Evolutionary conservation across 768 basidiomycete species (phyloP), one percentile per base, ranked within the genome.

Genomic region (Hortiboletus campestris): DNA sequence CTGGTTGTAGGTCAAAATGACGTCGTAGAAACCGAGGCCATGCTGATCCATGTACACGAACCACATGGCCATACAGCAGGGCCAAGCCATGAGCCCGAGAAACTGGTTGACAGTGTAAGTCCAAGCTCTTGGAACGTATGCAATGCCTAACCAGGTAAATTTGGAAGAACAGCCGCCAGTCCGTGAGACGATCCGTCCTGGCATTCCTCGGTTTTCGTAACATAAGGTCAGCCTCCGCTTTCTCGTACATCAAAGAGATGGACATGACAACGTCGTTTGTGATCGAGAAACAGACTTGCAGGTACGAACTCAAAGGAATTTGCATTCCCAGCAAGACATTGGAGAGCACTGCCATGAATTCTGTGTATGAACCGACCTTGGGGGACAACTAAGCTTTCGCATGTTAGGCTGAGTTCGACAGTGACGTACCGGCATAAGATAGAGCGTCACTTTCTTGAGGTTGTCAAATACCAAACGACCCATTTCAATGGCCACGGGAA

Each of bases 271-370:
- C 77, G 48, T 83, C 81, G 46, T 80, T 81, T 9, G 72, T 73
- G 42, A 81, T 79, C 55, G 78, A 83, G 67, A 83, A 81, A 64
- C 83, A 75, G 55, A 78, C 75, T 67, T 84, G 83, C 14, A 84
- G 66, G 55, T 78, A 80, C 4, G 81, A 80, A 61, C 78, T 80
- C 38, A 86, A 72, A 7, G 80, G 72, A 48, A 83, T 77, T 48
- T 84, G 84, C 64, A 85, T 79, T 49, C 84, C 84, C 29, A 84
- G 65, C 60, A 84, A 68, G 36, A 83, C 80, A 54, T 83, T 84
- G 45, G 78, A 56, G 12, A 85, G 71, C 49, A 86, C 81, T 1
- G 73, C 74, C 73, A 83, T 78, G 55, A 84, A 78, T 59, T 85
- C 83, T 17, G 82, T 79, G 71, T 84, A 86, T 20, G 78, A 79